Percentiles rank a stretch among this genome's conserved stretches.
phyloP scores from a whole-genome alignment of 2,329 filamentous ascomycete species.

The Xylaria sp. region DNA sequence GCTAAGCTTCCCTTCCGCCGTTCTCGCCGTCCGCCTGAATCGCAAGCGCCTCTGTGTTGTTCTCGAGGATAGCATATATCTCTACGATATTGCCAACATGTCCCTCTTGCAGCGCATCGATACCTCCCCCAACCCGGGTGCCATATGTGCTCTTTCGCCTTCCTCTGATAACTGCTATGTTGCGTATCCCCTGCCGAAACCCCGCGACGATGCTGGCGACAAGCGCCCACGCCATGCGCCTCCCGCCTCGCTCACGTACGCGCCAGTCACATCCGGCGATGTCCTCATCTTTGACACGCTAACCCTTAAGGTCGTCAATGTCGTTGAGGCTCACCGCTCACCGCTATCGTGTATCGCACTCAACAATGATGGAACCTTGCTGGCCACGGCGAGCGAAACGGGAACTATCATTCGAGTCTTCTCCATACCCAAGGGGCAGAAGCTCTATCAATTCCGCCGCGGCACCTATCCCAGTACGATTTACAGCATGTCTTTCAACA shows the following conservation, averaged over 20 bases:
- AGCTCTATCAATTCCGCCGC: slow-evolving; percentile 94
- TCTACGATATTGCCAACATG: slow-evolving; percentile 99
- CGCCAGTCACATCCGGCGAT: slow-evolving; percentile 87
- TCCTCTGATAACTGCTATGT: slow-evolving; percentile 97
- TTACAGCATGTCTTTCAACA: slow-evolving; percentile 99
- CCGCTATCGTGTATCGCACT: slow-evolving; percentile 90
- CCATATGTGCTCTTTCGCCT: slow-evolving; percentile 91
- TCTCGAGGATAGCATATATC: slow-evolving; percentile 94
- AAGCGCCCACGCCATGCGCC: slow-evolving; percentile 83
- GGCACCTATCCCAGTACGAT: slow-evolving; percentile 96
- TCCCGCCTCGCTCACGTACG: slow-evolving; percentile 74
- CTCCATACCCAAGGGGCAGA: slow-evolving; percentile 87
- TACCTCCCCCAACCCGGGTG: slow-evolving; percentile 91
- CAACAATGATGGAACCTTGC: slow-evolving; percentile 89
- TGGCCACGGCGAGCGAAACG: slow-evolving; percentile 96
- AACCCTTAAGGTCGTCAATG: slow-evolving; percentile 90
- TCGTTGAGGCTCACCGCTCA: slow-evolving; percentile 93
- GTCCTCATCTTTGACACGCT: slow-evolving; percentile 92
- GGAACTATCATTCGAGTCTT: slow-evolving; percentile 98
- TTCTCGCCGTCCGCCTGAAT: slow-evolving; percentile 92
- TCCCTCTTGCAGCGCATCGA: slow-evolving; percentile 90
- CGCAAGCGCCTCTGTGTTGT: slow-evolving; percentile 93
- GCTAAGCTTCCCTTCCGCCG: slow-evolving; percentile 96
- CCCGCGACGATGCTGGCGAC: slow-evolving; percentile 67
- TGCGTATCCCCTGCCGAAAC: slow-evolving; percentile 87